Evolutionary conservation across 139 green algal genomes (phyloP).

Genomic region (Prasinococcaceae sp.): DNA sequence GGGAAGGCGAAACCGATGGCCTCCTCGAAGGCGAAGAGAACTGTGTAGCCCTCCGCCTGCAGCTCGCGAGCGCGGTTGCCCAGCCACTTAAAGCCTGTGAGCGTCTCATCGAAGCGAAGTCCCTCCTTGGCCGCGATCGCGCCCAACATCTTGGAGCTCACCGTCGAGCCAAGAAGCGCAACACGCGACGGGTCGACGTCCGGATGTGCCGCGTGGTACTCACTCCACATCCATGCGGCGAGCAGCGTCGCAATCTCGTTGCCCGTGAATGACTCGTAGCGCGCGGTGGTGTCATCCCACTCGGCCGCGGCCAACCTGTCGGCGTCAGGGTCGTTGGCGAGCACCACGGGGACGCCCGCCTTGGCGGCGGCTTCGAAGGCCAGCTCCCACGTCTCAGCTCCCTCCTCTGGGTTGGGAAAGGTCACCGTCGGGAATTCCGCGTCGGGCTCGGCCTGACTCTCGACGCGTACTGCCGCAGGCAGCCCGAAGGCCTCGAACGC

Average conservation of each 20-base stretch:
- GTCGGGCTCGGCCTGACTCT: conserved; percentile 43
- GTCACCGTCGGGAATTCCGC: conserved; percentile 53
- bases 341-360: conserved; percentile 24
- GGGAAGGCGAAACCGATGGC: conserved; percentile 62
- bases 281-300: not conserved
- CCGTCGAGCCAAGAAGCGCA: conserved; percentile 45
- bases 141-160: conserved; percentile 41
- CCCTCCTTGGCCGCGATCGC: conserved; percentile 40
- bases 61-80: conserved; percentile 43
- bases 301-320: conserved; percentile 45
- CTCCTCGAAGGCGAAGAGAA: conserved; percentile 67
- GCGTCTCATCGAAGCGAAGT: conserved; percentile 33
- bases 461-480: conserved; percentile 30
- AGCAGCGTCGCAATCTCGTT: conserved; percentile 53
- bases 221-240: conserved; percentile 51
- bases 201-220: conserved; percentile 25
- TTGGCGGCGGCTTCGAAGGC: conserved; percentile 35
- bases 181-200: conserved; percentile 22
- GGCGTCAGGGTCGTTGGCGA: conserved; percentile 66
- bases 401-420: conserved; percentile 70
- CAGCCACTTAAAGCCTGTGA: conserved; percentile 73
- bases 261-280: not conserved
- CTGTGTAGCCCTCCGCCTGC: conserved; percentile 30
- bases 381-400: conserved; percentile 41
- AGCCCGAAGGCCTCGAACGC: conserved; percentile 39